Conservation (phyloP, 179 eudicot species). For the Nepenthes alata region DNA sequence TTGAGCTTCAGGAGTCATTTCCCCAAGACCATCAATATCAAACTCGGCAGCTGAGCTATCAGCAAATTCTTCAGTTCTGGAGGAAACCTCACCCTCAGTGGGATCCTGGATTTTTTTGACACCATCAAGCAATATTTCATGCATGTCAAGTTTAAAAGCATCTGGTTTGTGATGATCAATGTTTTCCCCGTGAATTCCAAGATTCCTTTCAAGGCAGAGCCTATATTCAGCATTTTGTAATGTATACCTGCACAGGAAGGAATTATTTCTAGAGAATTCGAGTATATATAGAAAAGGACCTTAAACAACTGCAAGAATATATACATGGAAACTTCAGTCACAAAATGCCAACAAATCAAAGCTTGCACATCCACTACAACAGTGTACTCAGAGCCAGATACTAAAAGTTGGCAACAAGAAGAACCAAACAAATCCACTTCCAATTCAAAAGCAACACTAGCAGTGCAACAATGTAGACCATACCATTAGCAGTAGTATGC, state of each 20-base stretch:
- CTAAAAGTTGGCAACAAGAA: no score
- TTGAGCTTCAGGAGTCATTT: constrained; percentile 57
- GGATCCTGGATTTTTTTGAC: constrained; percentile 23
- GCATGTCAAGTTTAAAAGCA: constrained; percentile 34
- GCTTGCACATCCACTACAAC: no score
- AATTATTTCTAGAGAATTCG: background rate
- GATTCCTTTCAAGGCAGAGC: constrained; percentile 82
- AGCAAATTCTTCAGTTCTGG: constrained; percentile 18
- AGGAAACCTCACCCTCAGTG: constrained; percentile 25
- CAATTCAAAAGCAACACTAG: no score
- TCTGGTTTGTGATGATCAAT: constrained; percentile 29
- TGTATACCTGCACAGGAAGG: constrained; percentile 58
- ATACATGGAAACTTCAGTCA: no score
- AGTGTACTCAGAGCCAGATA: no score
- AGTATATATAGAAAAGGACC: background rate
- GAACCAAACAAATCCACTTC: no score
- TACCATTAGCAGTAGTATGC: no score
- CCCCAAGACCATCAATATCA: constrained; percentile 47
- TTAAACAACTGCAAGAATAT: no score
- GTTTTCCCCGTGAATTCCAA: constrained; percentile 45
- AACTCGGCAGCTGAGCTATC: constrained; percentile 27
- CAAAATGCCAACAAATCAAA: no score
- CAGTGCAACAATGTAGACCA: no score
- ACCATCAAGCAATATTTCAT: constrained; percentile 35
- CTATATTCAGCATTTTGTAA: constrained; percentile 88